A percentile compares a stretch with the other conserved stretches of the same genome.
Evolutionary conservation across 768 basidiomycete species (phyloP).

Genomic region (Zangia roseola): DNA sequence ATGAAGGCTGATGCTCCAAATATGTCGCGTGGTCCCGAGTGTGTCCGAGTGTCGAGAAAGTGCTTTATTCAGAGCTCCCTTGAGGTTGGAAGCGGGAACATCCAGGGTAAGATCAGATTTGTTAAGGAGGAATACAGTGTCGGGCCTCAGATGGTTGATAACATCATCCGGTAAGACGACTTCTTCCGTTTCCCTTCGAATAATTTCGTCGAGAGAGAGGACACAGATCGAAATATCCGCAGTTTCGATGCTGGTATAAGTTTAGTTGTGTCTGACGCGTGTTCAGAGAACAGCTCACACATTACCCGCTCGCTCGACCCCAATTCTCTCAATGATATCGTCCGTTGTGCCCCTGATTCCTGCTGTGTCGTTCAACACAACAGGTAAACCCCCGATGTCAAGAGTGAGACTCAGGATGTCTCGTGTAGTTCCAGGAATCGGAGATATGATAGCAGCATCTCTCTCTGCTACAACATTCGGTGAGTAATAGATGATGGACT

Average conservation of each 20-base stretch:
- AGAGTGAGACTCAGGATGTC: conserved; percentile 84
- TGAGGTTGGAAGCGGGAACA: conserved; percentile 4
- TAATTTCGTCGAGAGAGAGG: conserved; percentile 60
- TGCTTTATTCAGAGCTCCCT: conserved; percentile 18
- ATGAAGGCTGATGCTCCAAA: conserved; percentile 66
- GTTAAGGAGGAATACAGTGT: conserved; percentile 76
- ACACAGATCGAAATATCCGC: conserved; percentile 82
- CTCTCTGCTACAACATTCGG: conserved; percentile 57
- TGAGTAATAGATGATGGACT: neutral
- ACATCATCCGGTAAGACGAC: conserved; percentile 47
- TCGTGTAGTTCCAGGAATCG: conserved; percentile 85
- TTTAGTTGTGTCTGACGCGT: neutral
- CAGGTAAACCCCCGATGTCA: conserved; percentile 84
- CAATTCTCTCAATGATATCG: conserved; percentile 71
- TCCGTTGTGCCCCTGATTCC: conserved; percentile 72
- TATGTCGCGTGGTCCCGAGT: neutral
- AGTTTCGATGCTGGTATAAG: conserved; percentile 49
- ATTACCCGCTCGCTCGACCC: conserved; percentile 68
- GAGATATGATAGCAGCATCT: conserved; percentile 87
- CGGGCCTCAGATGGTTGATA: conserved; percentile 44
- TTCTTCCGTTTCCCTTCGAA: conserved; percentile 6
- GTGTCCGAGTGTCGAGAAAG: conserved; percentile 6
- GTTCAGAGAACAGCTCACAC: conserved; percentile 46
- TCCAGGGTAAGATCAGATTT: conserved; percentile 60
- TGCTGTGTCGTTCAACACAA: conserved; percentile 83